These are phyloP conservation scores for Senna tora DNA, from an alignment of 306 rosid species.

Conservation along the genomic window DNA sequence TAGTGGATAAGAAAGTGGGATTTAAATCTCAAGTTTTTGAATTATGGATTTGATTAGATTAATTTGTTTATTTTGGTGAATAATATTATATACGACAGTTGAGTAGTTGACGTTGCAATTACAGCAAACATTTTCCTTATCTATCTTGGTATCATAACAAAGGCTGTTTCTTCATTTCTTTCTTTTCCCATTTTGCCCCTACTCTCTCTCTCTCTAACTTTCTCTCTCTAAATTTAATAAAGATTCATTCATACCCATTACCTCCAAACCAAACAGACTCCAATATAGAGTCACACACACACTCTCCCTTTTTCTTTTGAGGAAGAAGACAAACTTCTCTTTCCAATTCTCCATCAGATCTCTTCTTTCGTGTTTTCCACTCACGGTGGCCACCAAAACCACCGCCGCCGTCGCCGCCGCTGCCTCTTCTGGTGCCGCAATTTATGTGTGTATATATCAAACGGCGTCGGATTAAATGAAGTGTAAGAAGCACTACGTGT, in stretches of 20 bases:
- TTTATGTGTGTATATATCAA: not conserved
- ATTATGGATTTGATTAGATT: not conserved
- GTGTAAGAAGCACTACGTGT: constrained; percentile 77
- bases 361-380: constrained; percentile 24
- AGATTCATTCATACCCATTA: constrained; percentile 32
- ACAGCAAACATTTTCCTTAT: constrained; percentile 22
- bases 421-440: not conserved
- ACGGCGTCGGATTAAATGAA: constrained; percentile 62
- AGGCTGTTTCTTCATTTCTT: constrained; percentile 21
- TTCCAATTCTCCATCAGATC: constrained; percentile 46
- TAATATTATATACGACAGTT: not conserved
- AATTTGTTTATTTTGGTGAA: not conserved
- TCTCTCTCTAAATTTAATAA: constrained; percentile 45
- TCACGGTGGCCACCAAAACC: constrained; percentile 18
- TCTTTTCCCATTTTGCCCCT: constrained; percentile 39
- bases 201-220: constrained; percentile 23
- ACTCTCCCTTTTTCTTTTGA: not conserved
- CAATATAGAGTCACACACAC: constrained; percentile 28
- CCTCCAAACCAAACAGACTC: constrained; percentile 39
- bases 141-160: not conserved
- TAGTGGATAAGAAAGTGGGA: too few relatives aligned
- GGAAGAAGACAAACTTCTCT: constrained; percentile 47
- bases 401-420: not conserved
- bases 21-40: too few relatives aligned
- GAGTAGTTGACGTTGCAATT: not conserved